Percentiles rank a stretch among this genome's conserved stretches.
Evolutionary conservation across 768 basidiomycete species (phyloP).

Genomic region (Baorangia bicolor): DNA sequence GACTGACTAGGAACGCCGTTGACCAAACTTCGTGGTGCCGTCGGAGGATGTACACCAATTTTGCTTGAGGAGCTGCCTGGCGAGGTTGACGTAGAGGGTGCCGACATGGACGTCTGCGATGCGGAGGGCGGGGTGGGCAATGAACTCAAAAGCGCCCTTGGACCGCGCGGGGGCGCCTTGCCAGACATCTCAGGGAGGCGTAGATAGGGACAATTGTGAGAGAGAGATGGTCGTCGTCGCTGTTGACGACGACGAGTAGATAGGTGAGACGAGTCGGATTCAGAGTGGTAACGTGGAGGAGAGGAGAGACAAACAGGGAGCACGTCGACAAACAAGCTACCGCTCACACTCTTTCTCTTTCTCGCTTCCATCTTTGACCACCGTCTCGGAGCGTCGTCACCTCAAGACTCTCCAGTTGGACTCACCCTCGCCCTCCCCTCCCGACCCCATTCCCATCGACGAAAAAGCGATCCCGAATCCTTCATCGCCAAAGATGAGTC

Average conservation of each 20-base stretch:
- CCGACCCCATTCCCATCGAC: background rate
- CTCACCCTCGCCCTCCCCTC: background rate
- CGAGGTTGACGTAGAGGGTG: conserved; percentile 35
- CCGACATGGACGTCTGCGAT: conserved; percentile 32
- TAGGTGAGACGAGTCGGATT: background rate
- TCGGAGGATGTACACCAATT: conserved; percentile 58
- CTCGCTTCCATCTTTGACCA: conserved; percentile 16
- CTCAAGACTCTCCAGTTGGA: too few species aligned
- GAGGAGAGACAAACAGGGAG: conserved; percentile 19
- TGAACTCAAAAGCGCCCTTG: conserved; percentile 61
- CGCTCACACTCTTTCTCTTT: background rate
- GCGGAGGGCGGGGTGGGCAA: conserved; percentile 32
- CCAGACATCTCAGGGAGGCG: conserved; percentile 53
- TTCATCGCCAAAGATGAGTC: background rate
- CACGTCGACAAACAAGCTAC: conserved; percentile 18
- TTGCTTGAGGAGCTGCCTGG: conserved; percentile 35
- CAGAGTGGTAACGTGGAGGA: conserved; percentile 9
- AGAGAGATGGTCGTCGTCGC: conserved; percentile 18
- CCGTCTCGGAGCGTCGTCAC: background rate
- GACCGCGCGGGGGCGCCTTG: conserved; percentile 74
- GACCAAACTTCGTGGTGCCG: conserved; percentile 61
- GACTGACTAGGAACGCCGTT: conserved; percentile 35
- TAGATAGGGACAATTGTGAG: background rate
- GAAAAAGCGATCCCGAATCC: background rate
- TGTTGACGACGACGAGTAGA: conserved; percentile 27